A percentile compares a stretch with the other conserved stretches of the same genome.
phyloP scores from a whole-genome alignment of 2,329 filamentous ascomycete genomes.

The Claviceps sp. region DNA sequence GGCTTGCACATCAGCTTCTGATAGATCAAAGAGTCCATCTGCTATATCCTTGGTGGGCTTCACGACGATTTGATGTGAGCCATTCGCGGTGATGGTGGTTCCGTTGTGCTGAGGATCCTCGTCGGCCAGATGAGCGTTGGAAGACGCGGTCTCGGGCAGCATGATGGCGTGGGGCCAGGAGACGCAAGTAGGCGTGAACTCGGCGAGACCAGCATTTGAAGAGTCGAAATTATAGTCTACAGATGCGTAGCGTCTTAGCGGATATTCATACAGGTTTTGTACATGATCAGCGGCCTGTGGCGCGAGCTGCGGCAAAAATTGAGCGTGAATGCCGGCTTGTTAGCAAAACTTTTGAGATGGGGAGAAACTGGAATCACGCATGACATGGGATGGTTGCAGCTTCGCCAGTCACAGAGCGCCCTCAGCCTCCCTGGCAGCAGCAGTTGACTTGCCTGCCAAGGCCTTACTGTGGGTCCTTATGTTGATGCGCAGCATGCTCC shows the following conservation, averaged over 20 bases:
- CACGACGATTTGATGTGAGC: constrained; percentile 10
- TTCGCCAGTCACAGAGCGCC: constrained; percentile 1
- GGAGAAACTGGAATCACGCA: constrained; percentile 15
- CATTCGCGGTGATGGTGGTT: constrained; percentile 13
- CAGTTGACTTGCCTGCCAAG: background rate
- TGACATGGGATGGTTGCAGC: constrained; percentile 6
- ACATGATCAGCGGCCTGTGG: constrained; percentile 39
- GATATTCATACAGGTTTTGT: constrained; percentile 35
- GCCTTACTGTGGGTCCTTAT: background rate
- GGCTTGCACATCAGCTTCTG: constrained; percentile 9
- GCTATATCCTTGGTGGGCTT: constrained; percentile 8
- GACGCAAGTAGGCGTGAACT: constrained; percentile 36
- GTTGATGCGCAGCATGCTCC: background rate
- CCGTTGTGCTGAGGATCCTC: constrained; percentile 16
- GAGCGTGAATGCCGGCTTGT: constrained; percentile 28
- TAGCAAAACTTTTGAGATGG: constrained; percentile 37
- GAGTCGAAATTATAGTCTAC: constrained; percentile 42
- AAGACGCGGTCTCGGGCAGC: constrained; percentile 50
- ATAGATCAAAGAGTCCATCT: constrained; percentile 6
- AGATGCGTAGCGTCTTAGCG: constrained; percentile 30
- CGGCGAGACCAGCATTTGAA: constrained; percentile 45
- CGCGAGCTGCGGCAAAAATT: constrained; percentile 31
- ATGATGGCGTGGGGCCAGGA: constrained; percentile 30
- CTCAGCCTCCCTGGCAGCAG: background rate
- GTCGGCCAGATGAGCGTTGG: constrained; percentile 26